These are phyloP conservation scores for Ampelocalamus luodianensis DNA, from an alignment of 176 grass and related monocot genomes.

Conservation along the genomic window DNA sequence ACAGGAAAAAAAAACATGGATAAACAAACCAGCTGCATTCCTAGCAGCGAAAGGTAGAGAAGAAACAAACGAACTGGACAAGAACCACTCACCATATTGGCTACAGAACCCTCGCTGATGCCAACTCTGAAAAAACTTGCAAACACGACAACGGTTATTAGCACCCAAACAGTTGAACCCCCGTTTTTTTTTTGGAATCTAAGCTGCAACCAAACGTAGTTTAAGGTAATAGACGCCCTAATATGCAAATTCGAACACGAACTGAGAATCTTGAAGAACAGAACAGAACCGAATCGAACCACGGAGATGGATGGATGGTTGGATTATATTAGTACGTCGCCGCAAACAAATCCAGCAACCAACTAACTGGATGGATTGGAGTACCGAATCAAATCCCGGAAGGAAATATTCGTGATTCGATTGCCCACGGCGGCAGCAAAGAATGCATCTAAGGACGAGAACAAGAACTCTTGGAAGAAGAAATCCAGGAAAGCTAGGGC, in stretches of 20 bases:
- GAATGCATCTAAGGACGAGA: not conserved
- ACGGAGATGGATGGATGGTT: not conserved
- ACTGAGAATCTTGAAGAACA: not conserved
- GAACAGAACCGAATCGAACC: no score
- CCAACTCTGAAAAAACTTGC: not conserved
- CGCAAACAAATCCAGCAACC: not conserved
- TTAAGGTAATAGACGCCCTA: not conserved
- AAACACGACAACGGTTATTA: not conserved
- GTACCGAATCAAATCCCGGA: not conserved
- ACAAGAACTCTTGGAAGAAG: not conserved
- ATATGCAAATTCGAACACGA: not conserved
- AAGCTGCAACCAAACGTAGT: not conserved
- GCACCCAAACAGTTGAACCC: not conserved
- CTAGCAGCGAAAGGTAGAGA: not conserved
- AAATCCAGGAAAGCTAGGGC: not conserved
- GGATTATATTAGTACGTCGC: not conserved
- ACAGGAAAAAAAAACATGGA: not conserved
- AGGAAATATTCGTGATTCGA: not conserved
- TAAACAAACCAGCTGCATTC: not conserved
- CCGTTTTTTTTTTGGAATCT: not conserved
- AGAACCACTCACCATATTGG: slow-evolving; percentile 36
- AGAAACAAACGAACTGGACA: not conserved
- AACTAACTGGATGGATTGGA: not conserved
- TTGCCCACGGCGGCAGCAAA: not conserved
- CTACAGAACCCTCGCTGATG: not conserved